Percentiles rank a stretch among this genome's conserved stretches.
Evolutionary conservation across 2,329 filamentous ascomycete genomes (phyloP).

Genomic region (Coniochaeta prunicola): DNA sequence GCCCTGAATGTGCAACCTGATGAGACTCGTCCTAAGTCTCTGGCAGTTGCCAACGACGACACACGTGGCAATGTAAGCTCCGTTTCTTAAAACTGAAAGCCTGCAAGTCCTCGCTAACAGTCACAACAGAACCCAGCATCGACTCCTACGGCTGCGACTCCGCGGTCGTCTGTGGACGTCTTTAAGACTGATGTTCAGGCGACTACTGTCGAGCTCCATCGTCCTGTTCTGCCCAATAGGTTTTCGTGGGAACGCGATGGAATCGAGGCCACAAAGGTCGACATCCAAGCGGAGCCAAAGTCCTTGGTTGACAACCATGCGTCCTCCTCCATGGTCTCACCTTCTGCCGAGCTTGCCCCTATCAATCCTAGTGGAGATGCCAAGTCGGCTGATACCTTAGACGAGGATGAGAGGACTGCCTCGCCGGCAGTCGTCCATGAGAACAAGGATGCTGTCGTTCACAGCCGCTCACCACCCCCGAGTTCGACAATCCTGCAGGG

Average conservation of each 20-base stretch:
- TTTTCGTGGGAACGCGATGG: slow-evolving; percentile 1
- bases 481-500: neutral
- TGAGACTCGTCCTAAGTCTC: neutral
- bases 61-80: neutral
- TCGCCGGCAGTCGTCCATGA: neutral
- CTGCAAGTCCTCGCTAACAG: neutral
- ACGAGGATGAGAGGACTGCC: neutral
- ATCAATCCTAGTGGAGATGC: neutral
- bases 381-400: neutral
- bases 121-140: neutral
- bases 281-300: neutral
- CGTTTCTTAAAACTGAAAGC: neutral
- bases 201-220: neutral
- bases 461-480: neutral
- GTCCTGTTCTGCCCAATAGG: neutral
- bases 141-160: neutral
- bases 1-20: neutral
- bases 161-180: neutral
- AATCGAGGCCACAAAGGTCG: neutral
- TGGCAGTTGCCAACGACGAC: neutral
- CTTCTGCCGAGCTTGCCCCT: neutral
- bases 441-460: neutral
- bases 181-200: neutral
- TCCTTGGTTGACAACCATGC: neutral
- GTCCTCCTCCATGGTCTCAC: neutral